Evolutionary conservation across 805 yeast genomes (phyloP).

Genomic region (Wickerhamiella qilinensis): DNA sequence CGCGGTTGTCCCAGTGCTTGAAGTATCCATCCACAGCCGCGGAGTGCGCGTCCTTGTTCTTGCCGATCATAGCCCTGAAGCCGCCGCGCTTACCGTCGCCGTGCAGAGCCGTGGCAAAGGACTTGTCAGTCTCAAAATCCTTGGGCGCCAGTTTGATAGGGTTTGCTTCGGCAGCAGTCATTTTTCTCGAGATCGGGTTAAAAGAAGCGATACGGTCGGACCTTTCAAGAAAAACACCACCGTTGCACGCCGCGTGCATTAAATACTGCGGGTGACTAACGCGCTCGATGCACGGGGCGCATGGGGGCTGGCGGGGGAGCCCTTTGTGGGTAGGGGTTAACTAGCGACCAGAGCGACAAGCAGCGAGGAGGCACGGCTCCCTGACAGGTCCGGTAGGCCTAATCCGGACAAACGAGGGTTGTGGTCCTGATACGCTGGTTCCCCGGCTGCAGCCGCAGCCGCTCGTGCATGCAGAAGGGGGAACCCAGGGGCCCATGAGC

Average conservation of each 20-base stretch:
- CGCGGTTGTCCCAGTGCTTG: constrained; percentile 94
- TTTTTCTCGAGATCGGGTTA: too few species aligned
- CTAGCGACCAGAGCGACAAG: not conserved
- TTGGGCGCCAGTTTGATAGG: constrained; percentile 31
- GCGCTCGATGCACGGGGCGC: too few species aligned
- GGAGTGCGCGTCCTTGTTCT: constrained; percentile 62
- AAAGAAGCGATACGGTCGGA: too few species aligned
- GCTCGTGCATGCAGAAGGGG: too few species aligned
- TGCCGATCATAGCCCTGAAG: constrained; percentile 55
- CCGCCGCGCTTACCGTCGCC: constrained; percentile 65
- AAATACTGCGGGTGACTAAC: not conserved
- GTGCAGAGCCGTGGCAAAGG: constrained; percentile 73
- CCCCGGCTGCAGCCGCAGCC: too few species aligned
- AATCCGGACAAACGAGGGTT: too few species aligned
- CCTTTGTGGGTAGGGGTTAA: not conserved
- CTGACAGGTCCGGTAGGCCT: too few species aligned
- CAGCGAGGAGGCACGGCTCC: too few species aligned
- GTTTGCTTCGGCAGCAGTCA: not conserved
- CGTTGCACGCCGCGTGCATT: too few species aligned
- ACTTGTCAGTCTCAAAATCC: constrained; percentile 41
- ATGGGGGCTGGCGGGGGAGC: not conserved
- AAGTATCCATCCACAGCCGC: constrained; percentile 81
- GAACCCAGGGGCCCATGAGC: too few species aligned
- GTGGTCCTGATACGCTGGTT: too few species aligned
- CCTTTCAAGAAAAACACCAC: too few species aligned